Evolutionary conservation across 2,329 filamentous ascomycete genomes (phyloP).

Genomic region (Sporothrix sp.): DNA sequence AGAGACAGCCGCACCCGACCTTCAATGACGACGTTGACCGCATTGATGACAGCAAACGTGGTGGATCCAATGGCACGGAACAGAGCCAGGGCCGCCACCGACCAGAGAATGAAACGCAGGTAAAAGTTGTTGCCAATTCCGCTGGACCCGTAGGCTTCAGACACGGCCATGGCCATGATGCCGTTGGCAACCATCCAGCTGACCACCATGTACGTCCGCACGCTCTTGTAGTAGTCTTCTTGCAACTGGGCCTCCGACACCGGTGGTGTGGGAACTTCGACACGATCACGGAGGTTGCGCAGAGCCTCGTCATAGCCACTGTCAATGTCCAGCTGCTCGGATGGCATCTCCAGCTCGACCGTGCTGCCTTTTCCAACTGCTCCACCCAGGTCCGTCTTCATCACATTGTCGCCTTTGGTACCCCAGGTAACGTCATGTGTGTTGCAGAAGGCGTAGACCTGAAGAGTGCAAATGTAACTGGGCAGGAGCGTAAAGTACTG

Average conservation of each 20-base stretch:
- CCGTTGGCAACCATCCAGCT: slow-evolving; percentile 90
- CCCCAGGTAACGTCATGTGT: slow-evolving; percentile 91
- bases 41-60: slow-evolving; percentile 74
- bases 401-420: slow-evolving; percentile 89
- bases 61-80: slow-evolving; percentile 79
- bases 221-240: slow-evolving; percentile 96
- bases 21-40: slow-evolving; percentile 77
- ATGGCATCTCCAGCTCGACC: slow-evolving; percentile 95
- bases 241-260: slow-evolving; percentile 73
- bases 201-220: slow-evolving; percentile 96
- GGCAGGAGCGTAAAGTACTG: slow-evolving; percentile 93
- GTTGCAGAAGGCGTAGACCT: slow-evolving; percentile 98
- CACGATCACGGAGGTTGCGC: slow-evolving; percentile 84
- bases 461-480: slow-evolving; percentile 89
- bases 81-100: slow-evolving; percentile 72
- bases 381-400: slow-evolving; percentile 82
- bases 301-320: slow-evolving; percentile 94
- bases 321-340: slow-evolving; percentile 95
- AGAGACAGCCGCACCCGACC: slow-evolving; percentile 59
- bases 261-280: slow-evolving; percentile 61
- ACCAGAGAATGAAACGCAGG: slow-evolving; percentile 86
- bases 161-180: slow-evolving; percentile 85
- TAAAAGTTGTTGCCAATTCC: slow-evolving; percentile 78
- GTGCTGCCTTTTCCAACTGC: slow-evolving; percentile 65
- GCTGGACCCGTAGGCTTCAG: slow-evolving; percentile 67